Conservation (phyloP, 1,139 yeast species). For the Suzukiozyma palmioleophila region DNA sequence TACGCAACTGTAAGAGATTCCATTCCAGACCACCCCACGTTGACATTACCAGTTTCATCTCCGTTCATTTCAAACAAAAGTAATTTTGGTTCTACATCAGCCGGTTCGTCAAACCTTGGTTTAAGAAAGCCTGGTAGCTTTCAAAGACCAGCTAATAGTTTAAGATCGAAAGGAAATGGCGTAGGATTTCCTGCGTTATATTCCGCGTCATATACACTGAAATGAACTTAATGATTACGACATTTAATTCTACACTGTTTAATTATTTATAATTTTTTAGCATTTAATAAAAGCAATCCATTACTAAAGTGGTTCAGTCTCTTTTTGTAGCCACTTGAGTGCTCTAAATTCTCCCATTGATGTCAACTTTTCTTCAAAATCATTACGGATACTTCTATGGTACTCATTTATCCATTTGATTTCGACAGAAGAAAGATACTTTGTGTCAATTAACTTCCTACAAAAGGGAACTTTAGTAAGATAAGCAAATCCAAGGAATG, state of each 20-base stretch:
- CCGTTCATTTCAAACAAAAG: slow-evolving; percentile 36
- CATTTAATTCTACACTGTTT: slow-evolving; percentile 4
- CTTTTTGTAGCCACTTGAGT: slow-evolving; percentile 35
- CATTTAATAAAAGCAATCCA: slow-evolving; percentile 2
- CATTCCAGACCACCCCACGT: slow-evolving; percentile 14
- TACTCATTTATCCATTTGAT: slow-evolving; percentile 49
- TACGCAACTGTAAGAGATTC: not conserved
- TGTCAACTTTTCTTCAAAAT: slow-evolving; percentile 29
- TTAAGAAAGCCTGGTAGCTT: slow-evolving; percentile 53
- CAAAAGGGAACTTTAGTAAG: slow-evolving; percentile 55
- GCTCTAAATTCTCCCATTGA: slow-evolving; percentile 38
- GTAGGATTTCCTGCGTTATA: slow-evolving; percentile 23
- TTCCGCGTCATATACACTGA: slow-evolving; percentile 20
- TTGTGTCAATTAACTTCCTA: slow-evolving; percentile 38
- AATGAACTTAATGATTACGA: slow-evolving; percentile 2
- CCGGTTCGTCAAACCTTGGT: slow-evolving; percentile 15
- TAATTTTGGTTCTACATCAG: slow-evolving; percentile 13
- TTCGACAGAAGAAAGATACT: slow-evolving; percentile 34
- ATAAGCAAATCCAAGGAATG: slow-evolving; percentile 43
- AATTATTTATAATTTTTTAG: slow-evolving; percentile 5
- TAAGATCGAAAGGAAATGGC: slow-evolving; percentile 17
- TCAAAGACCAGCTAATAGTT: slow-evolving; percentile 26
- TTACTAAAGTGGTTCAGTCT: slow-evolving; percentile 27
- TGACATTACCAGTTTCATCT: slow-evolving; percentile 22
- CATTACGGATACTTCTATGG: slow-evolving; percentile 35